Evolutionary conservation across 768 basidiomycete genomes (phyloP), one percentile per base, ranked within the genome.

Genomic region (Rickenella mellea): DNA sequence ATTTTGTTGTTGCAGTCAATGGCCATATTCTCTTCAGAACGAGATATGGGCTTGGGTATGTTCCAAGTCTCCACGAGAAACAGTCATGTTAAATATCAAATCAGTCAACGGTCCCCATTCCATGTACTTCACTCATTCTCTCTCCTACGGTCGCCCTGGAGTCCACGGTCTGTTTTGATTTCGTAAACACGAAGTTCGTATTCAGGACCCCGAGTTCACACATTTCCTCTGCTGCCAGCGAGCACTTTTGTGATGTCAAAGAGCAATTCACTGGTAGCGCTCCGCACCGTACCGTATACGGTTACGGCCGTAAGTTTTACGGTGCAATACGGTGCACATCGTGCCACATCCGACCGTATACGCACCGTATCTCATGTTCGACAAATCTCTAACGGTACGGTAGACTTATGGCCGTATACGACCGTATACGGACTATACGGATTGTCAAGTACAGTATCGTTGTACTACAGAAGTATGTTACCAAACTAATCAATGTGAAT

Each of bases 21-120:
- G 92, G 92, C 0, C 92, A 98, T 63, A 74, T 96, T 45, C 73
- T 93, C 69, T 99, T 98, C 56, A 77, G 81, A 50, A 99, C 96
- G 38, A 74, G 96, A 49, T 99, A 99, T 61, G 96, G 96, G 39
- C 77, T 83, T 46, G 96, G 93, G 89, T 90, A 58, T 56, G 86
- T 70, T 4, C 12, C 30, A n/a, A 4, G 19, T 26, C n/a, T 44
- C 26, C 42, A 48, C 36, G 11, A 35, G 15, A n/a, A n/a, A 10
- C 38, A 41, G 39, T 35, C 40, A 46, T 29, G 20, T 11, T 39
- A n/a, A 44, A 19, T 21, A 24, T 27, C 12, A 3, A 26, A 17
- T 41, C 43, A 24, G 91, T 6, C 94, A 99, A 75, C 82, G 94
- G 9, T 86, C 88, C 4, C 69, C 98, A 8, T 98, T 98, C 62